Base-by-base conservation (phyloP, 139 green algal species). In the Chlorella sorokiniana region DNA sequence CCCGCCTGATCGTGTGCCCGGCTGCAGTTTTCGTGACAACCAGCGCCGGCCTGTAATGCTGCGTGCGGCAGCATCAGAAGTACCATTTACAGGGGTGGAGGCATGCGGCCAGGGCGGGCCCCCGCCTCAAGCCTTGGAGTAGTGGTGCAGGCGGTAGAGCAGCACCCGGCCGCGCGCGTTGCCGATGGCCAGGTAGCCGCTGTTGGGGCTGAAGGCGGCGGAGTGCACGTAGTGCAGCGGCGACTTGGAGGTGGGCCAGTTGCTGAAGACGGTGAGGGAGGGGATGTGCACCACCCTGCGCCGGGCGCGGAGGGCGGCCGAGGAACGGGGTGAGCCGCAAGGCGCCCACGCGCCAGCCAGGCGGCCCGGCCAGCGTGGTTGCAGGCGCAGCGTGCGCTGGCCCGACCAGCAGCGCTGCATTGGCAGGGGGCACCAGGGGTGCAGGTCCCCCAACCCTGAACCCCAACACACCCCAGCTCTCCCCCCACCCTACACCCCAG, bases 101-200 rank as follows among this genome's bases (percentile, higher is more conserved):
- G n/a, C n/a, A n/a, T n/a, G n/a, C n/a, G n/a, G n/a, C n/a, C n/a
- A n/a, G n/a, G 33, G 37, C 38, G 52, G 35, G 67, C 67, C 25
- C 23, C 20, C 14, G 38, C 65, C 6, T 72, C 59, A 81, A 14
- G 75, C 75, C 40, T 71, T 81, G 59, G 20, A 37, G 79, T 96
- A 98, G 84, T 98, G 93, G 78, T 97, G 93, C 84, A 99, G 80
- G 33, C 95, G 83, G 86, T 98, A 99, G 67, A 98, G 87, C 69
- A 99, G 85, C 68, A 90, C 92, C 0, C 89, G 82, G 29, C 96
- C 96, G 56, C 90, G 92, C 37, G 94, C 94, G 62, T 98, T 99
- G 7, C 96, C 96, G 1, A 96, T 81, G 0, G 95, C 93, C 45
- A 99, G 83, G 78, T 95, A 95, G 25, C 93, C 95, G 51, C 93